Evolutionary conservation across 164 flowering plant genomes (phyloP).

Genomic region (Nymphaea colorata): DNA sequence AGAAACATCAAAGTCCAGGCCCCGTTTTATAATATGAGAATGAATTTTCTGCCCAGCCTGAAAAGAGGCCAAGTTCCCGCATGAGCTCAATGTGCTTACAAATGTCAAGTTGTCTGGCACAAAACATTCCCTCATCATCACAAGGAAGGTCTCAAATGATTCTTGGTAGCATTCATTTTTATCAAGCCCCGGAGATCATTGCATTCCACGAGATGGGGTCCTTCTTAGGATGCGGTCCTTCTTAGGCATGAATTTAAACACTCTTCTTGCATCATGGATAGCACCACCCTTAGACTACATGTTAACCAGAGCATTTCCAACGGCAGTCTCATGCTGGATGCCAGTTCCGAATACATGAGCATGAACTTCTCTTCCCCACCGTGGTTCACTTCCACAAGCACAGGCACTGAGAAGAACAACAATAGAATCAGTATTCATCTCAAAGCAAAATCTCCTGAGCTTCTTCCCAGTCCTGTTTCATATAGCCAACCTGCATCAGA

Average conservation of each 20-base stretch:
- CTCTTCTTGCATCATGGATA: conserved; percentile 35
- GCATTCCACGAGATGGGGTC: conserved; percentile 85
- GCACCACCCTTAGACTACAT: conserved; percentile 78
- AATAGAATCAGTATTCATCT: conserved; percentile 46
- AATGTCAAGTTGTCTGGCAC: conserved; percentile 58
- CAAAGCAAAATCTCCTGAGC: conserved; percentile 42
- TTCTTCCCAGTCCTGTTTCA: conserved; percentile 60
- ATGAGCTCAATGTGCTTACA: conserved; percentile 76
- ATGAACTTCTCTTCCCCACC: conserved; percentile 69
- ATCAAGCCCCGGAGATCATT: conserved; percentile 68
- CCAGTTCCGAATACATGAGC: conserved; percentile 43
- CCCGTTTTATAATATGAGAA: conserved; percentile 54
- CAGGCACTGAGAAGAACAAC: conserved; percentile 62
- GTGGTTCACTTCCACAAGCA: conserved; percentile 31
- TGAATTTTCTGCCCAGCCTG: conserved; percentile 52
- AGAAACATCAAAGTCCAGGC: conserved; percentile 70
- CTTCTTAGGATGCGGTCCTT: conserved; percentile 7
- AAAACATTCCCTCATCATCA: conserved; percentile 43
- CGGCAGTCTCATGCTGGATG: conserved; percentile 23
- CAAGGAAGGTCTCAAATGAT: conserved; percentile 29
- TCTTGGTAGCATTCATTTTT: conserved; percentile 57
- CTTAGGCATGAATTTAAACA: conserved; percentile 40
- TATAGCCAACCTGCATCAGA: conserved; percentile 64
- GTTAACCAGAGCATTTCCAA: conserved; percentile 67
- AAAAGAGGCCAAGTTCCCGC: conserved; percentile 53